Evolutionary conservation across 345 rosid species (phyloP).

Genomic region (Hibiscus trionum): DNA sequence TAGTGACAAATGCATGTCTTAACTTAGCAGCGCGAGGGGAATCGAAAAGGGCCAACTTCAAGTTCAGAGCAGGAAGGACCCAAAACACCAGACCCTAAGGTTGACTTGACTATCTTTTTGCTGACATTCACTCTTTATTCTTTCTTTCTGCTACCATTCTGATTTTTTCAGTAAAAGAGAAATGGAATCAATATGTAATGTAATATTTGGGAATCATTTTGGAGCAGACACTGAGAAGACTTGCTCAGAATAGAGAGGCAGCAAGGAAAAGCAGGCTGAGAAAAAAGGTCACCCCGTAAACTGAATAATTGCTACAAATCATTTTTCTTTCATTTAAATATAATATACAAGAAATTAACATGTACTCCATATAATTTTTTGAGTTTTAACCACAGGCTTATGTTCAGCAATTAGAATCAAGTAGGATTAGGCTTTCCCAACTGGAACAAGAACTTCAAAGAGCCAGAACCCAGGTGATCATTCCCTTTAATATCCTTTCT

Average conservation of each 20-base stretch:
- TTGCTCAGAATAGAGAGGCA: conserved; percentile 99
- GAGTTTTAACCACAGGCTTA: conserved; percentile 53
- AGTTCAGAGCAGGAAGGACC: conserved; percentile 53
- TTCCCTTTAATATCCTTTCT: neutral
- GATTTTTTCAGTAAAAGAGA: neutral
- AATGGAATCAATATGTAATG: neutral
- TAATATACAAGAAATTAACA: neutral
- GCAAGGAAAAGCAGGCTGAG: conserved; percentile 96
- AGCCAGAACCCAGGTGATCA: conserved; percentile 71
- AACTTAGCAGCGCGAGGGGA: conserved; percentile 44
- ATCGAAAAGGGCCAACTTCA: conserved; percentile 42
- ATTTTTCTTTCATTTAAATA: neutral
- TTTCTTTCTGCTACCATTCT: neutral
- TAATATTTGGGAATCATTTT: neutral
- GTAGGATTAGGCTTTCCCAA: conserved; percentile 85
- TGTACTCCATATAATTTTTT: neutral
- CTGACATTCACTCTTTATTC: neutral
- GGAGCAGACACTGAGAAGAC: conserved; percentile 74
- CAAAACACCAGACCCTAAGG: conserved; percentile 63
- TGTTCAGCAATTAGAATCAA: conserved; percentile 93
- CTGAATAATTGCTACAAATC: neutral
- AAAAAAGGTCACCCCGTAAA: conserved; percentile 50
- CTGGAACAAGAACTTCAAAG: conserved; percentile 93
- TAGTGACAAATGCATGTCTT: conserved; percentile 2
- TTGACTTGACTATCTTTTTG: conserved; percentile 10